Evolutionary conservation across 768 basidiomycete species (phyloP), one percentile per base, ranked within the genome.

Genomic region (Leccinum aurantiacum): DNA sequence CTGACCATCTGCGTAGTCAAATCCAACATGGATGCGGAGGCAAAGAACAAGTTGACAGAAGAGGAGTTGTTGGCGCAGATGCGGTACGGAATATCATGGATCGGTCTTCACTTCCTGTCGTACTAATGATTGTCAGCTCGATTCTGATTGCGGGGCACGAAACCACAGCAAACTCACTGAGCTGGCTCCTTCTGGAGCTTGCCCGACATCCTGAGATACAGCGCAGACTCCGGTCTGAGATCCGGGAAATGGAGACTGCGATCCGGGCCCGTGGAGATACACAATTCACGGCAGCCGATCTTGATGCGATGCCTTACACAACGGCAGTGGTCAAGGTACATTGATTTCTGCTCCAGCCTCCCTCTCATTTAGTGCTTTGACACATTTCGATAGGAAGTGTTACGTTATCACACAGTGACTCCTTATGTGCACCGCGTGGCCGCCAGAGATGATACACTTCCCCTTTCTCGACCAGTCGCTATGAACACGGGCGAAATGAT

Each of bases 111-210:
- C 14, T 22, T 48, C 14, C 22, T 22, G 47, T 25, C 22, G 24
- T 48, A 3, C 47, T 48, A 1, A 50, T 50, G 8, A 24, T 58
- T 5, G 10, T 11, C n/a, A 81, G 80, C 15, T 80, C 79, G 25
- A 78, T 82, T 11, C 63, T 82, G 14, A 64, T 83, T 10, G 80
- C 80, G 44, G 80, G 80, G 2, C 82, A 89, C 68, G 88, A 87
- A 68, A 88, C 87, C 3, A 85, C 82, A 50, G 80, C 87, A 4
- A 84, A 79, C 38, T 77, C 81, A 2, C 55, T 87, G 33, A 78
- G 79, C 57, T 91, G 87, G 86, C 78, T 82, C 8, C 71, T 91
- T 9, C 76, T 86, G 54, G 84, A 87, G 64, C 78, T 93, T 4
- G 81, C 86, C 3, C 79, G 76, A 46, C 74, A 84, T 60, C 85